A percentile compares a stretch with the other conserved stretches of the same genome.
Evolutionary conservation across 108 stramenopile species (phyloP).

Genomic region (Nitzschia sp.): DNA sequence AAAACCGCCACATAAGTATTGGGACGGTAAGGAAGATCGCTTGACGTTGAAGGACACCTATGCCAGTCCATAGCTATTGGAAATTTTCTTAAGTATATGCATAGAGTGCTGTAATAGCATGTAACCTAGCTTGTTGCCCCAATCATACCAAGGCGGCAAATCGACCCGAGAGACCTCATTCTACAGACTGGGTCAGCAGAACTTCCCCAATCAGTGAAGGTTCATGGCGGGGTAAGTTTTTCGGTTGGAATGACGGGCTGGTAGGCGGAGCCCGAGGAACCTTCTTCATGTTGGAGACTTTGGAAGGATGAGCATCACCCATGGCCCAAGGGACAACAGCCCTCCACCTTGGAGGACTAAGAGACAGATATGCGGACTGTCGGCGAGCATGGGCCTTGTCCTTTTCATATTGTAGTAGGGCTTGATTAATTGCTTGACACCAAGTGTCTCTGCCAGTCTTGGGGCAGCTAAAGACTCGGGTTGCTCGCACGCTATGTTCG

Average conservation of each 20-base stretch:
- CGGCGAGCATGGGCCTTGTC: slow-evolving; percentile 25
- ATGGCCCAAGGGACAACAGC: slow-evolving; percentile 6
- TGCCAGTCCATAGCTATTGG: no score
- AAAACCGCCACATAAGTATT: slow-evolving; percentile 56
- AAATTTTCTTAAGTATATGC: no score
- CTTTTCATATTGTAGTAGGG: slow-evolving; percentile 53
- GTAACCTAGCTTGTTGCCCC: no score
- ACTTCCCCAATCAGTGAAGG: slow-evolving; percentile 11
- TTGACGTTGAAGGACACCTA: no score
- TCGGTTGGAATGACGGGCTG: slow-evolving; percentile 2
- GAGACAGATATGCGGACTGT: slow-evolving; percentile 13
- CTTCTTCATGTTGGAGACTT: neutral
- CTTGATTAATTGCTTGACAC: slow-evolving; percentile 60
- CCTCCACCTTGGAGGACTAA: slow-evolving; percentile 23
- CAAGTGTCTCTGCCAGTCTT: slow-evolving; percentile 53
- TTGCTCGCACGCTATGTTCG: slow-evolving; percentile 17
- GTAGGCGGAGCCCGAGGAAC: neutral
- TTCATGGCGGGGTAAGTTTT: slow-evolving; percentile 1
- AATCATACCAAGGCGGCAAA: no score
- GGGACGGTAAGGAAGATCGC: slow-evolving; percentile 22
- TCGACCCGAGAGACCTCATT: neutral
- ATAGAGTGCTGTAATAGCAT: no score
- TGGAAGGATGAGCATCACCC: slow-evolving; percentile 20
- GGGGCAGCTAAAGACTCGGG: slow-evolving; percentile 55
- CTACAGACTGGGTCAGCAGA: slow-evolving; percentile 8